A percentile compares a stretch with the other conserved stretches of the same genome.
phyloP scores from a whole-genome alignment of 2,329 filamentous ascomycete genomes.

The Davidsoniella australis region DNA sequence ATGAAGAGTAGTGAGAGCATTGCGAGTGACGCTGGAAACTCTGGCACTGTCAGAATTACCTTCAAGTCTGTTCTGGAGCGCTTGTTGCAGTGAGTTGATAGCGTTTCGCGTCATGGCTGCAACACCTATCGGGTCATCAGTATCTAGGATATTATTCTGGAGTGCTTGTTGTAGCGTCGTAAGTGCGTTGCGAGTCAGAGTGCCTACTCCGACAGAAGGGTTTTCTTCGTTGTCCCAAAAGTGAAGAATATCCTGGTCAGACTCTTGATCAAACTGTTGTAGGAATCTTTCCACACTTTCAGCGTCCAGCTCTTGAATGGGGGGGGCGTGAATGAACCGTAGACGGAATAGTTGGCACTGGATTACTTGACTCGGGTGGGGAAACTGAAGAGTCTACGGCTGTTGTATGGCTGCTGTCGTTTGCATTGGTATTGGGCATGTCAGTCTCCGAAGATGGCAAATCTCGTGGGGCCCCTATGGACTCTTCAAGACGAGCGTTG shows the following conservation, averaged over 20 bases:
- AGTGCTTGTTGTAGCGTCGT: slow-evolving; percentile 9
- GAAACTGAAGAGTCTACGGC: neutral
- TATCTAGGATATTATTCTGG: slow-evolving; percentile 10
- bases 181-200: slow-evolving; percentile 9
- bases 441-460: too few relatives aligned
- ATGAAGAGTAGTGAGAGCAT: slow-evolving; percentile 8
- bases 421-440: neutral
- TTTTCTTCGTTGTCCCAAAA: slow-evolving; percentile 36
- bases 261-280: slow-evolving; percentile 24
- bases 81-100: slow-evolving; percentile 9
- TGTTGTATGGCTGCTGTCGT: neutral
- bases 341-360: neutral
- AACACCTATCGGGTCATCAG: slow-evolving; percentile 7
- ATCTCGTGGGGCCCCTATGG: too few relatives aligned
- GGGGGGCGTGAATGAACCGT: neutral
- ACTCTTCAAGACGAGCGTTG: neutral
- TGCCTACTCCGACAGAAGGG: slow-evolving; percentile 19
- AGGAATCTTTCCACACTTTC: slow-evolving; percentile 12
- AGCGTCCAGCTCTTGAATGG: slow-evolving; percentile 11
- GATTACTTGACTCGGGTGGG: neutral
- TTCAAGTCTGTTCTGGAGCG: slow-evolving; percentile 17
- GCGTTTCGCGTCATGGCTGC: slow-evolving; percentile 10
- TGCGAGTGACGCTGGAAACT: slow-evolving; percentile 15
- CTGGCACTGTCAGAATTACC: slow-evolving; percentile 30
- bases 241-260: slow-evolving; percentile 38